Base-by-base conservation (phyloP, 495 filamentous ascomycete genomes). In the Echria macrotheca region DNA sequence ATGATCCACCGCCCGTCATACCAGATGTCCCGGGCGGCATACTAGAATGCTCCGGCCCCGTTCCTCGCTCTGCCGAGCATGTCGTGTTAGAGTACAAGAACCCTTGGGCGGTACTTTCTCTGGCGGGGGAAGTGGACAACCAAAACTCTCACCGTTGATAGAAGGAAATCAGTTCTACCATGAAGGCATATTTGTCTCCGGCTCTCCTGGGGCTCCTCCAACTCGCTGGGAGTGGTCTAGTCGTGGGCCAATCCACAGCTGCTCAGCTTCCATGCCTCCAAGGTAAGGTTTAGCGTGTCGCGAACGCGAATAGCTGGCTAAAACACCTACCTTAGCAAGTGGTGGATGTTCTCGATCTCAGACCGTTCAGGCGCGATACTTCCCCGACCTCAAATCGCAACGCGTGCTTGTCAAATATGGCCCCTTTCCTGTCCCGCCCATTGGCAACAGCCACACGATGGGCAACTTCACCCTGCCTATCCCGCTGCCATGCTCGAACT, bases 401-500 rank as follows among this genome's bases (percentile, higher is more conserved):
- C 53, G 62, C 1, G 24, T 53, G 10, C 33, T 36, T 35, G 40
- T 55, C 12, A 48, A 26, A 2, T 65, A 65, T 44, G 59, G 62
- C 38, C 62, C 56, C n/a, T 51, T 63, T 18, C 38, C 39, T 6
- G 41, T 50, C 12, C 59, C 62, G 1, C 29, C 56, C 2, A 25
- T 14, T 4, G 22, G 32, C 29, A 33, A 49, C 18, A 6, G 46
- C 42, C 21, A 48, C 26, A 57, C 49, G n/a, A 56, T 58, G 43
- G 46, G 48, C 29, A 41, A 35, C n/a, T 58, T 47, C 45, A 31
- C 22, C 25, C 29, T 46, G 22, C 28, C 44, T 0, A 46, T 52
- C 10, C 10, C 38, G 0, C 23, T 52, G 6, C 65, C 65, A 5
- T 68, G 65, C 49, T 42, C 25, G 0, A 50, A 63, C 21, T 68